Base-by-base conservation (phyloP, 2,329 filamentous ascomycete species). In the Nigrospora oryzae region DNA sequence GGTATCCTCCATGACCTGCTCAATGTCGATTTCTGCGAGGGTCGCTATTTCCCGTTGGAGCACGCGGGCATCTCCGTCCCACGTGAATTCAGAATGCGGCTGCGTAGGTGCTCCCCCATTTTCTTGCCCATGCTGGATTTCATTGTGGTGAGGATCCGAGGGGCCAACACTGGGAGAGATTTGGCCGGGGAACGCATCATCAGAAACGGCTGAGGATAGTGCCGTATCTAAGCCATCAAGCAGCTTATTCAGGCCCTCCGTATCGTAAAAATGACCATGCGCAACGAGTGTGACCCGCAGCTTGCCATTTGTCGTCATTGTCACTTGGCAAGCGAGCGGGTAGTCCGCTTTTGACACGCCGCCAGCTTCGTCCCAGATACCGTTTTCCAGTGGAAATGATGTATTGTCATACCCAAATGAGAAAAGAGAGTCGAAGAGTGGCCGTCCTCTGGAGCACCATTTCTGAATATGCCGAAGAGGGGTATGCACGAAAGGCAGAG, bases 401-500 rank as follows among this genome's bases (percentile, higher is more conserved):
- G 46, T 1, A 1, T 62, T 53, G 10, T 77, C 67, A 33, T 74
- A 70, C 55, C 94, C 86, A 58, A 91, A 95, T 0, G 89, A 84
- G 53, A 96, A 94, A 1, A 96, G 67, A 0, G 74, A 83, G 47
- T 95, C 84, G 56, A 96, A 95, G 3, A 91, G 63, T 0, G 77
- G 70, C 36, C 76, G 66, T 4, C 74, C 74, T 5, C 69, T 67
- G 0, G 75, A 72, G 51, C 80, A 82, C 83, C 87, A 94, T 60
- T 88, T 94, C 55, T 86, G 81, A 32, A 96, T 83, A 38, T 86
- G 78, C 17, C 89, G 77, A 11, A 96, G 69, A 0, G 90, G 75
- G 0, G 86, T 87, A 53, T 91, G 84, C 49, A 94, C 89, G 52
- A 84, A 91, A 0, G 81, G 73, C 16, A 93, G 68, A 11, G 78